phyloP scores from a whole-genome alignment of 2,329 filamentous ascomycete species.

The Apiospora phragmitis region DNA sequence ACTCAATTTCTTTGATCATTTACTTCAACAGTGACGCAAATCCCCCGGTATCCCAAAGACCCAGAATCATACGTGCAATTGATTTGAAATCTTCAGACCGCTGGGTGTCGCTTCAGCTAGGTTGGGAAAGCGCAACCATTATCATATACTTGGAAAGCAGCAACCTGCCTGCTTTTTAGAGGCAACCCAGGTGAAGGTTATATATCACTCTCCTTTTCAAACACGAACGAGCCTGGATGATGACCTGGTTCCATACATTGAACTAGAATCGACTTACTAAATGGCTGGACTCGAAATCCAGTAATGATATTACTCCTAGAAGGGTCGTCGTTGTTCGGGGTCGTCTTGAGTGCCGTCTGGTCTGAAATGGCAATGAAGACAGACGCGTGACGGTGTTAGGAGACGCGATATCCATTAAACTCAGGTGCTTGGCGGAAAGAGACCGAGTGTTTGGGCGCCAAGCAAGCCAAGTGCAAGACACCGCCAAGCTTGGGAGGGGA shows the following conservation, averaged over 20 bases:
- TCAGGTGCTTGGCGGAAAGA: slow-evolving; percentile 2
- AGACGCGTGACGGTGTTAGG: slow-evolving; percentile 13
- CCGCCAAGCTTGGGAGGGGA: background rate
- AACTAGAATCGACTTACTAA: background rate
- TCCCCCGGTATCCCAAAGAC: background rate
- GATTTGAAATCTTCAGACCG: background rate
- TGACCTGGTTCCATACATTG: background rate
- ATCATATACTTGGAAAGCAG: background rate
- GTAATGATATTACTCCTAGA: no score
- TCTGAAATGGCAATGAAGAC: background rate
- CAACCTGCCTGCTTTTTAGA: background rate
- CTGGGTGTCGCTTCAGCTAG: background rate
- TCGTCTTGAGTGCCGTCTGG: background rate
- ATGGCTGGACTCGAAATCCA: background rate
- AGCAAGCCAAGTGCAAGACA: background rate
- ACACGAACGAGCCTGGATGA: background rate
- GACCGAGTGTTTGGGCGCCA: background rate
- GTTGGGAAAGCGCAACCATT: background rate
- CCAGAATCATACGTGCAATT: background rate
- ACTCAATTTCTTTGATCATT: background rate
- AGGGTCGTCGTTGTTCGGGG: background rate
- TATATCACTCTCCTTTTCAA: background rate
- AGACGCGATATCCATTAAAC: slow-evolving; percentile 13
- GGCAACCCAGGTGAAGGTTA: background rate
- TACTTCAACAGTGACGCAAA: background rate